These are phyloP conservation scores for Cyberlindnera veronae DNA, from an alignment of 805 yeast species.

Conservation along the genomic window DNA sequence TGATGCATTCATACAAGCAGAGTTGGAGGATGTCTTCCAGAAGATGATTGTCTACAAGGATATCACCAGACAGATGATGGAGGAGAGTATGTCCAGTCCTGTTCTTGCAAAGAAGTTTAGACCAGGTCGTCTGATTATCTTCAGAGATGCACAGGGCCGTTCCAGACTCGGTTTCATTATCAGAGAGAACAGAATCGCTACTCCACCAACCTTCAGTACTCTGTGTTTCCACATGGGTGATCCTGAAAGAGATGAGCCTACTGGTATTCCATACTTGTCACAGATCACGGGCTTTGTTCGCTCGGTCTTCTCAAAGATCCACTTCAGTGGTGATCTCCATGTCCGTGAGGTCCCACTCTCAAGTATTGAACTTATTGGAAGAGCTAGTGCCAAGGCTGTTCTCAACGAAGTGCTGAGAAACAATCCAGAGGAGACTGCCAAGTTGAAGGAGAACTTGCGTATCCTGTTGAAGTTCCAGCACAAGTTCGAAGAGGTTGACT, in stretches of 20 bases:
- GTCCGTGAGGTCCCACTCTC: slow-evolving; percentile 37
- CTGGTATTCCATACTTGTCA: slow-evolving; percentile 35
- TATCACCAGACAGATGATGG: slow-evolving; percentile 42
- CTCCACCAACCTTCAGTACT: slow-evolving; percentile 29
- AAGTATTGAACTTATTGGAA: slow-evolving; percentile 42
- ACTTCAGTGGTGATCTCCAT: slow-evolving; percentile 32
- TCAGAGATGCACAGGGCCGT: slow-evolving; percentile 41
- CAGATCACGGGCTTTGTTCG: slow-evolving; percentile 27
- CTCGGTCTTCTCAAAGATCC: slow-evolving; percentile 23
- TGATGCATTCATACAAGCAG: slow-evolving; percentile 36
- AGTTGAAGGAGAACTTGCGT: slow-evolving; percentile 35
- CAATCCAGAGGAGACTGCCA: slow-evolving; percentile 31
- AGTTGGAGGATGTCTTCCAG: slow-evolving; percentile 43
- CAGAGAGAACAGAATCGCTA: slow-evolving; percentile 30
- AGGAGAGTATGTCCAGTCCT: slow-evolving; percentile 45
- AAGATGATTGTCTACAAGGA: slow-evolving; percentile 44
- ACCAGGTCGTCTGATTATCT: slow-evolving; percentile 57
- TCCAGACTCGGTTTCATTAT: slow-evolving; percentile 53
- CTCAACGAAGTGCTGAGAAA: slow-evolving; percentile 12
- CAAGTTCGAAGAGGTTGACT: slow-evolving; percentile 42
- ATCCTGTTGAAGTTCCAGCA: slow-evolving; percentile 36
- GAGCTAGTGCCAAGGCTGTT: slow-evolving; percentile 24
- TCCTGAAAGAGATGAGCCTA: slow-evolving; percentile 28
- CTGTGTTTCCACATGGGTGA: slow-evolving; percentile 45
- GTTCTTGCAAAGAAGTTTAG: slow-evolving; percentile 45